phyloP scores from a whole-genome alignment of 352 stramenopile species.

The Phytophthora pseudosyringae region DNA sequence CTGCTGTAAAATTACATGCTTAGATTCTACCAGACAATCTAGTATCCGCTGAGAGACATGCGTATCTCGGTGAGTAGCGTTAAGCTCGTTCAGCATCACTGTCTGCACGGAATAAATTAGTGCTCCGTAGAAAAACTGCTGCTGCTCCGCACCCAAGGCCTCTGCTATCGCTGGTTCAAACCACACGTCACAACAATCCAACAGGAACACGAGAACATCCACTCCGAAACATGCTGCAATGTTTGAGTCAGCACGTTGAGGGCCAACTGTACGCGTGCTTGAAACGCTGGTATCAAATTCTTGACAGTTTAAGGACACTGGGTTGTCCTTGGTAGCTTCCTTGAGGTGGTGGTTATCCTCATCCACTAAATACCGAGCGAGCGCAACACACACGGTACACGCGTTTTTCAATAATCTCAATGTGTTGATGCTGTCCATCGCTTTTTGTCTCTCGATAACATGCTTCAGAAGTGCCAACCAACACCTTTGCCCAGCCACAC shows the following conservation, averaged over 20 bases:
- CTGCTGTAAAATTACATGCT: conserved; percentile 69
- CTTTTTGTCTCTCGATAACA: conserved; percentile 54
- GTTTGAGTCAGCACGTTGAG: neutral
- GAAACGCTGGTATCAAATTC: neutral
- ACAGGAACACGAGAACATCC: conserved; percentile 56
- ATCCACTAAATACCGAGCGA: conserved; percentile 63
- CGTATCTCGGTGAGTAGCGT: conserved; percentile 40
- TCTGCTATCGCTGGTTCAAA: conserved; percentile 40
- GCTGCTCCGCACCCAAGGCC: conserved; percentile 54
- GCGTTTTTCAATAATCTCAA: conserved; percentile 65
- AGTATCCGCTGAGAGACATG: conserved; percentile 40
- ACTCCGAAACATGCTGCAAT: conserved; percentile 54
- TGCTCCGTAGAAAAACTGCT: conserved; percentile 77
- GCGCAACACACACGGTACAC: conserved; percentile 52
- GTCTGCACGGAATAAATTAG: conserved; percentile 72
- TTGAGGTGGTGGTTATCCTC: conserved; percentile 52
- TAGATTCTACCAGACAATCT: conserved; percentile 49
- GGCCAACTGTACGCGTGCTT: neutral
- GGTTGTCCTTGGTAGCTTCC: neutral
- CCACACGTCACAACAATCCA: conserved; percentile 53
- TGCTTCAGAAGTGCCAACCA: conserved; percentile 71
- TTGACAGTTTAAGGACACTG: neutral
- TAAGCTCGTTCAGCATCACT: conserved; percentile 63
- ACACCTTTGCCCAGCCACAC: conserved; percentile 50
- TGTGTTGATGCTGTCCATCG: conserved; percentile 50